Evolutionary conservation across 78 protist species (phyloP), one percentile per base, ranked within the genome.

Genomic region (Trichosphaerium sp.): DNA sequence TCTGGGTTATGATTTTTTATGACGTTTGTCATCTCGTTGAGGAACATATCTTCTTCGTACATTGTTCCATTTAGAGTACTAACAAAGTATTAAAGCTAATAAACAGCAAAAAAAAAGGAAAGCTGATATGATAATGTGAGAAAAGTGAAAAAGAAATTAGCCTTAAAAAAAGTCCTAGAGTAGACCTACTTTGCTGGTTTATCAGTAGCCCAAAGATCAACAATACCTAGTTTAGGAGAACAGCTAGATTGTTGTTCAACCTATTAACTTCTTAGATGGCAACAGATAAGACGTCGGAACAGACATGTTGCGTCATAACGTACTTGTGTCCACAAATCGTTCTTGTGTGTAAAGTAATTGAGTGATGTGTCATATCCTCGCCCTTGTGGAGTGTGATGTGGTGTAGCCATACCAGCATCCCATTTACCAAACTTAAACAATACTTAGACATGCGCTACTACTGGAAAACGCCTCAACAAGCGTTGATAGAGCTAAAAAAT

Each of bases 401-500:
- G 55, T 28, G 74, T 66, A n/a, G 72, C 38, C 74, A 66, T 66
- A 11, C 80, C 80, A 10, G 31, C 43, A 60, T 74, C 74, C 77
- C 77, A 61, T 35, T 71, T 54, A 32, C 64, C 5, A 65, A 10
- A 57, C 51, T 32, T 37, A 5, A 26, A 47, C 37, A 10, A n/a
- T 5, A 65, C 11, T 12, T 4, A 29, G 34, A 65, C 29, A 65
- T 8, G 25, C 37, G 7, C 44, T 52, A 59, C 23, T 48, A 25
- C n/a, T n/a, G n/a, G n/a, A n/a, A n/a, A n/a, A n/a, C n/a, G n/a
- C n/a, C n/a, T n/a, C n/a, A n/a, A n/a, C n/a, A n/a, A n/a, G n/a
- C n/a, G n/a, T n/a, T n/a, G n/a, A n/a, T n/a, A n/a, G n/a, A n/a
- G n/a, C n/a, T n/a, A n/a, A n/a, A n/a, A n/a, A n/a, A n/a, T n/a